These are phyloP conservation scores for Backusella circina DNA, from an alignment of 192 early-diverging fungal genomes.

Conservation along the genomic window DNA sequence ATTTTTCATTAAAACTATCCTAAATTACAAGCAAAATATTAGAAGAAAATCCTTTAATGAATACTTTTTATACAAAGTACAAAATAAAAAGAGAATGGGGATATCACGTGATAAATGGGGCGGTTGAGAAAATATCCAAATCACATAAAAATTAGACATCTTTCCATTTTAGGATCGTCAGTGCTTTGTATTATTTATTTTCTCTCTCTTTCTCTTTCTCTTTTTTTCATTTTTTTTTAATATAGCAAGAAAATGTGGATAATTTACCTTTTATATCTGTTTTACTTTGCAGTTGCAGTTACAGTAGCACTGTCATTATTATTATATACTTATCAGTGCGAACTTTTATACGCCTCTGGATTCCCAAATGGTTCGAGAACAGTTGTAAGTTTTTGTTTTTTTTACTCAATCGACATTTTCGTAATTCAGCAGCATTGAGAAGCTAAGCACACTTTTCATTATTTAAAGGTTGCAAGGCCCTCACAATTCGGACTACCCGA, in stretches of 20 bases:
- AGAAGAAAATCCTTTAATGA: not conserved
- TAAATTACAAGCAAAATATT: not conserved
- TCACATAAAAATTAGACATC: conserved; percentile 3
- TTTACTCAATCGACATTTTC: not conserved
- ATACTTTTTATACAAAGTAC: not conserved
- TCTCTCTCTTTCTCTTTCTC: not conserved
- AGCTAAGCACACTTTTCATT: not conserved
- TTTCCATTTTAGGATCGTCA: not conserved
- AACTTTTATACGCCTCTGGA: conserved; percentile 23
- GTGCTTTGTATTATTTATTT: not conserved
- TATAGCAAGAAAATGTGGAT: not conserved
- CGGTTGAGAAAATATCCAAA: conserved; percentile 1
- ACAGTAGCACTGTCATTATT: conserved; percentile 15
- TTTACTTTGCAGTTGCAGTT: conserved; percentile 16
- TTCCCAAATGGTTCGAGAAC: conserved; percentile 28
- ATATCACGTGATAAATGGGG: conserved; percentile 14
- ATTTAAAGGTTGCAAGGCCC: conserved; percentile 56
- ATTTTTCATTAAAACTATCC: not conserved
- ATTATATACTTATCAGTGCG: conserved; percentile 30
- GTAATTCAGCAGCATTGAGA: not conserved
- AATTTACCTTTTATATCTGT: conserved; percentile 14
- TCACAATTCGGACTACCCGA: conserved; percentile 65
- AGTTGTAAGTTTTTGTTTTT: conserved; percentile 9
- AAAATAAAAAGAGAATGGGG: not conserved
- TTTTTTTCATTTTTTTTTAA: not conserved